A percentile compares a stretch with the other conserved stretches of the same genome.
phyloP scores from a whole-genome alignment of 495 filamentous ascomycete species.

The Xylaria cubensis region DNA sequence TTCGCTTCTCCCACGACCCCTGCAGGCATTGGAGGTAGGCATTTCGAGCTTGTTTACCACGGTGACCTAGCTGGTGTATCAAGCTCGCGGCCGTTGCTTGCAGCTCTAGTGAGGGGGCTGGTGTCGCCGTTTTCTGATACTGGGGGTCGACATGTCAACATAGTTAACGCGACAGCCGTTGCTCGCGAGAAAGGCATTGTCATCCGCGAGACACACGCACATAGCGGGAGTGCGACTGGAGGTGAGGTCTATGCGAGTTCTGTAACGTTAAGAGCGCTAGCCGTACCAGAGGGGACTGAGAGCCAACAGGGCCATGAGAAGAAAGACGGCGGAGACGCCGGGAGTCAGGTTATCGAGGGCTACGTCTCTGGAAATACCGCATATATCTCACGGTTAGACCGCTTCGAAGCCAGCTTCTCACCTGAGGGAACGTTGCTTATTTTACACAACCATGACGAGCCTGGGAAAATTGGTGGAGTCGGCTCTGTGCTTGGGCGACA shows the following conservation, averaged over 20 bases:
- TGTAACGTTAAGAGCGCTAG: constrained; percentile 59
- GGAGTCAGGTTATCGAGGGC: constrained; percentile 66
- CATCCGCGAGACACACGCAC: constrained; percentile 66
- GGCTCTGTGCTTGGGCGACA: constrained; percentile 66
- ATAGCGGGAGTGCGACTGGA: constrained; percentile 16
- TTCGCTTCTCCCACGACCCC: constrained; percentile 48
- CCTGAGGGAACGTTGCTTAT: constrained; percentile 70
- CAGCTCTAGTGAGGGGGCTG: constrained; percentile 72
- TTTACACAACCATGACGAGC: constrained; percentile 73
- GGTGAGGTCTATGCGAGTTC: constrained; percentile 59
- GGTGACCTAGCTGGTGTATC: constrained; percentile 66
- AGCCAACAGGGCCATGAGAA: not conserved
- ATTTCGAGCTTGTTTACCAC: constrained; percentile 73
- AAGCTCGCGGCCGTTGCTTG: constrained; percentile 73
- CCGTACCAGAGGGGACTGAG: not conserved
- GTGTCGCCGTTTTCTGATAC: constrained; percentile 62
- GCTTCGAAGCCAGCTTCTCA: constrained; percentile 68
- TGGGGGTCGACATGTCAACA: constrained; percentile 70
- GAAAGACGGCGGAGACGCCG: constrained; percentile 21
- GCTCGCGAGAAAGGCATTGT: constrained; percentile 72
- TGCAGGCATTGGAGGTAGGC: constrained; percentile 53
- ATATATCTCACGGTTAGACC: constrained; percentile 69
- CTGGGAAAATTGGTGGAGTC: constrained; percentile 76
- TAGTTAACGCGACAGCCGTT: constrained; percentile 74
- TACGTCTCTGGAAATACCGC: constrained; percentile 64